These are phyloP conservation scores for Cercospora janseana DNA, from an alignment of 2,329 filamentous ascomycete species.

Conservation along the genomic window DNA sequence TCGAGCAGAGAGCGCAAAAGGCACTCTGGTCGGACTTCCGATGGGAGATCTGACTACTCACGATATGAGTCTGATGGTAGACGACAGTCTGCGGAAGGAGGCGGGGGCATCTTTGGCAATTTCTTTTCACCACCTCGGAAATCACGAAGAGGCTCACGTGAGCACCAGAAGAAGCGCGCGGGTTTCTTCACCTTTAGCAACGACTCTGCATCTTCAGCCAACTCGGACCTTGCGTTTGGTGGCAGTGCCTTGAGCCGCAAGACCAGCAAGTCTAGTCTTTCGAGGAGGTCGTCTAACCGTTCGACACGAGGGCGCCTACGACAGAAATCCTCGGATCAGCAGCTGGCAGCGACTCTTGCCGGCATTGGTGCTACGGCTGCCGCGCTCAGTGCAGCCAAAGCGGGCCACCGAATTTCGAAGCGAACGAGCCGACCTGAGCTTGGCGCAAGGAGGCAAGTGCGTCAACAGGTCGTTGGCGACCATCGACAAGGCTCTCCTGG, in stretches of 20 bases:
- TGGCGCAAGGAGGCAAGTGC: conserved; percentile 25
- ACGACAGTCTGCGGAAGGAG: conserved; percentile 23
- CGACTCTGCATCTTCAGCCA: conserved; percentile 46
- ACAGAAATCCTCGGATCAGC: conserved; percentile 46
- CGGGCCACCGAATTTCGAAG: conserved; percentile 31
- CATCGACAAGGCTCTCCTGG: conserved; percentile 28
- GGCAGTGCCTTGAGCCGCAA: conserved; percentile 33
- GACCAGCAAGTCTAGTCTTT: conserved; percentile 17
- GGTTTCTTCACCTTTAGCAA: conserved; percentile 53
- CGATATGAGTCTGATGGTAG: conserved; percentile 17
- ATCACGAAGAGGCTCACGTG: conserved; percentile 23
- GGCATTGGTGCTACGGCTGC: conserved; percentile 51
- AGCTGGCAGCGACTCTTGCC: conserved; percentile 47
- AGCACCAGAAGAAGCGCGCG: conserved; percentile 40
- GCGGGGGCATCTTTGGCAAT: conserved; percentile 28
- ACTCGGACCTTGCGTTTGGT: conserved; percentile 50
- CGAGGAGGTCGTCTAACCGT: conserved; percentile 26
- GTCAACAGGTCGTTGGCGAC: conserved; percentile 13
- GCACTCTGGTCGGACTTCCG: conserved; percentile 8
- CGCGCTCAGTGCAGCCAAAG: conserved; percentile 48
- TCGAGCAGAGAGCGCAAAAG: conserved; percentile 30
- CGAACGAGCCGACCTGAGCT: conserved; percentile 31
- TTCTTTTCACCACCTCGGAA: conserved; percentile 36
- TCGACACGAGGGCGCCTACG: conserved; percentile 26
- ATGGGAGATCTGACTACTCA: conserved; percentile 18